These are phyloP conservation scores for Ananas comosus DNA, from an alignment of 176 grass and related monocot species.

Conservation along the genomic window DNA sequence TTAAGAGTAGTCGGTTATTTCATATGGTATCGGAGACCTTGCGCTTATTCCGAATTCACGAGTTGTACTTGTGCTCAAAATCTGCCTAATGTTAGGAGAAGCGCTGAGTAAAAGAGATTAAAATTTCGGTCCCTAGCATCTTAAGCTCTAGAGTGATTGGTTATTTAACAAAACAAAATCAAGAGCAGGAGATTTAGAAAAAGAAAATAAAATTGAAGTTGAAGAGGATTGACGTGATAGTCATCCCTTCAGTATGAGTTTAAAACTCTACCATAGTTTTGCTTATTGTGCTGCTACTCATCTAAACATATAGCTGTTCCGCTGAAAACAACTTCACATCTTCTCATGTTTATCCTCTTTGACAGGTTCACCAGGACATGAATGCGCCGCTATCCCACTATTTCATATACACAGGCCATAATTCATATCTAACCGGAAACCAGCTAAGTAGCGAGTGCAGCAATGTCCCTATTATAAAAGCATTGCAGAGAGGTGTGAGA, in stretches of 20 bases:
- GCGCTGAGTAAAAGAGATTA: too few relatives aligned
- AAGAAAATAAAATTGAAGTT: background rate
- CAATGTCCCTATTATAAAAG: slow-evolving; percentile 68
- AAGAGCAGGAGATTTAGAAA: too few relatives aligned
- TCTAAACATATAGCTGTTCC: background rate
- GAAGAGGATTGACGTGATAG: background rate
- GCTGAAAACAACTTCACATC: background rate
- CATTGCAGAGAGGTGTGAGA: slow-evolving; percentile 67
- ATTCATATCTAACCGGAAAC: slow-evolving; percentile 92
- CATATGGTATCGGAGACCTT: too few relatives aligned
- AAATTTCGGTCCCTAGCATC: too few relatives aligned
- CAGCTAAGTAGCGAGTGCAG: slow-evolving; percentile 91
- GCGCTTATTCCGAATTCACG: too few relatives aligned
- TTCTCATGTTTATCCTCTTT: slow-evolving; percentile 6
- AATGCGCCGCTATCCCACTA: slow-evolving; percentile 70
- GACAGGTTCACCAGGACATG: slow-evolving; percentile 93
- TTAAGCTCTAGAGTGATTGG: too few relatives aligned
- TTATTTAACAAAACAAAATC: too few relatives aligned
- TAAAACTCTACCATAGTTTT: background rate
- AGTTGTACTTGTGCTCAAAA: too few relatives aligned
- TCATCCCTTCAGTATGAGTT: background rate
- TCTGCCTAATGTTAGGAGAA: too few relatives aligned
- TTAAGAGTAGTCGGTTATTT: too few relatives aligned
- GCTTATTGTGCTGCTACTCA: background rate
- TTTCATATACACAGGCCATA: slow-evolving; percentile 79